phyloP scores from a whole-genome alignment of 2,329 filamentous ascomycete species.

The Rhytidhysteron rufulum region DNA sequence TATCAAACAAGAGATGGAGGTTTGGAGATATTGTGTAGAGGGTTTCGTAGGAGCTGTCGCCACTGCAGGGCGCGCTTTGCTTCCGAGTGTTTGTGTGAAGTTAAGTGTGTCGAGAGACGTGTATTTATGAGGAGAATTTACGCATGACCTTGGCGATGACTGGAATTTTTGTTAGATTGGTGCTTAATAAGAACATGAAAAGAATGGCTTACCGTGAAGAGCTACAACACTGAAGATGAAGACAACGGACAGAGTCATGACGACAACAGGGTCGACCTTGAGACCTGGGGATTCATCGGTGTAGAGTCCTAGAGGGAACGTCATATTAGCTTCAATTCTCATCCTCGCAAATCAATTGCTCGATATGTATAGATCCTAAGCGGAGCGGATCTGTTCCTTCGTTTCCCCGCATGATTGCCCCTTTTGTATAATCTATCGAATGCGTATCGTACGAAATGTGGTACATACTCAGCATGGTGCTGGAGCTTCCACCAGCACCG shows the following conservation, averaged over 20 bases:
- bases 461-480: slow-evolving; percentile 92
- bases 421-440: no score
- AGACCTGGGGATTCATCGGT: slow-evolving; percentile 96
- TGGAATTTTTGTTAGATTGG: slow-evolving; percentile 38
- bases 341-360: no score
- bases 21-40: not conserved
- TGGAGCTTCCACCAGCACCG: slow-evolving; percentile 91
- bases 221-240: slow-evolving; percentile 99
- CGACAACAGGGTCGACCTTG: slow-evolving; percentile 96
- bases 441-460: no score
- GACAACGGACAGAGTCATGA: slow-evolving; percentile 90
- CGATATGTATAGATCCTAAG: no score
- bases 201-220: slow-evolving; percentile 76
- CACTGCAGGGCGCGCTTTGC: slow-evolving; percentile 1
- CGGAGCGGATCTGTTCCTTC: no score
- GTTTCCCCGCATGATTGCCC: no score
- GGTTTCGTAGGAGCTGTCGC: not conserved
- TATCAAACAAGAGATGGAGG: no score
- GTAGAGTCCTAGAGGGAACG: slow-evolving; percentile 69
- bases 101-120: no score
- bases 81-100: no score
- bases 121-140: slow-evolving; percentile 63
- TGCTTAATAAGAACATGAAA: not conserved
- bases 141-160: slow-evolving; percentile 95
- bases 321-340: slow-evolving; percentile 15